Base-by-base conservation (phyloP, 306 rosid genomes). In the Nissolia schottii region DNA sequence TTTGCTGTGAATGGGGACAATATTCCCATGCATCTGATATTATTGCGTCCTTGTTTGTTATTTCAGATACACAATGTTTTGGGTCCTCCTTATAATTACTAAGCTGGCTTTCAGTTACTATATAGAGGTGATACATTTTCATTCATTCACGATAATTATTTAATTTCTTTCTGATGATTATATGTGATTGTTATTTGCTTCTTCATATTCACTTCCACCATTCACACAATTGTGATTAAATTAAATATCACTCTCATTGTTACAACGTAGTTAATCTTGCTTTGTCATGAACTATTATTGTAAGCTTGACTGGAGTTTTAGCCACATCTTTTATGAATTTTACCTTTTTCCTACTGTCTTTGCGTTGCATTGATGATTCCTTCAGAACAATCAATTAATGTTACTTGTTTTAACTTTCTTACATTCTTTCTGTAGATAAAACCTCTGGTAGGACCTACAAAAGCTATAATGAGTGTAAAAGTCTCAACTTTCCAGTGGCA, bases 61-160 rank as follows among this genome's bases (percentile, higher is more conserved):
- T 74, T 77, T 73, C 80, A 94, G 99, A 90, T 94, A 94, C 84
- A 94, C 97, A 1, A 77, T 94, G 87, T 94, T 91, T 69, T 94
- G 99, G 99, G 87, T 88, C 54, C 92, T 94, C 57, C 99, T 94
- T 34, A 77, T 94, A 51, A 50, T 86, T 45, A 94, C 99, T 5
- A 94, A 94, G 88, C 64, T 91, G 90, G 96, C 97, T 46, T 94
- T 94, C 82, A 94, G 99, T 86, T 94, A 94, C 89, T 91, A 89
- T 59, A 89, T 94, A 82, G 99, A 94, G 99, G 99, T 94, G 45
- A 60, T 77, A 12, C 18, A 1, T 64, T 60, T 18, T 76, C 51
- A 38, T 54, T 58, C 9, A 1, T 67, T 48, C 48, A 40, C 23
- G 35, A 48, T 78, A 12, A 56, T 50, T 16, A 15, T 54, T 43